Percentiles rank a stretch among this genome's conserved stretches.
Evolutionary conservation across 257 asterid genomes (phyloP).

Genomic region (Galeopsis tetrahit): DNA sequence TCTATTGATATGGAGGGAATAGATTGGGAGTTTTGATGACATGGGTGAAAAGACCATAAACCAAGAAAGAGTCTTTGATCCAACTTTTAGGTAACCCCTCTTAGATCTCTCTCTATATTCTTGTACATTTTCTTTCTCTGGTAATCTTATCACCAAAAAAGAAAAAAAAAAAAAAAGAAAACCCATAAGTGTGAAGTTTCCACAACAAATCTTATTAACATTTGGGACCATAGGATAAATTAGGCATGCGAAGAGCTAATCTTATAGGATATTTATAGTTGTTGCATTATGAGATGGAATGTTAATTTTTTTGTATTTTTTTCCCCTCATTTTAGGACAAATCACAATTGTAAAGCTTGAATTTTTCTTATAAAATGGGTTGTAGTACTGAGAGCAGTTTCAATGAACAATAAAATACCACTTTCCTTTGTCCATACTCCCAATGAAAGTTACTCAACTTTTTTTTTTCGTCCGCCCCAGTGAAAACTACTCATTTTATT

Average conservation of each 20-base stretch:
- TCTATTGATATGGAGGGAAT: constrained; percentile 53
- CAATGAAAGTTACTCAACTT: too few relatives aligned
- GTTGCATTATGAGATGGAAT: not conserved
- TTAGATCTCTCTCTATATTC: not conserved
- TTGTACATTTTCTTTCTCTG: constrained; percentile 7
- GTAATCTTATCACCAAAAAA: not conserved
- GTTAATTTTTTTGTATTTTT: not conserved
- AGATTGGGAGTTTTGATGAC: constrained; percentile 87
- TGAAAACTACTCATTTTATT: too few relatives aligned
- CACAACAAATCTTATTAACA: constrained; percentile 8
- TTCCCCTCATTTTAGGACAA: constrained; percentile 8
- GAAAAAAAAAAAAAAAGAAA: not conserved
- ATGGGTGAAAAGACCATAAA: constrained; percentile 40
- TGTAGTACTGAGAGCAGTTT: not conserved
- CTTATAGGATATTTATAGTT: constrained; percentile 26
- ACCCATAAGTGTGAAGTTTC: constrained; percentile 9
- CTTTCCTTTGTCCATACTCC: too few relatives aligned
- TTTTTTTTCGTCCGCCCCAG: too few relatives aligned
- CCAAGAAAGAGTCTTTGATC: constrained; percentile 29
- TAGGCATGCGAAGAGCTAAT: constrained; percentile 28
- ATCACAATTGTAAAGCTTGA: constrained; percentile 31
- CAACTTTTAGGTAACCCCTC: not conserved
- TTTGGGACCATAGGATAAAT: constrained; percentile 21
- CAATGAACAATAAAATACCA: not conserved
- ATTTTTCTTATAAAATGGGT: constrained; percentile 1